Evolutionary conservation across 2,329 filamentous ascomycete genomes (phyloP).

Genomic region (Arthrobotrys musiformis): DNA sequence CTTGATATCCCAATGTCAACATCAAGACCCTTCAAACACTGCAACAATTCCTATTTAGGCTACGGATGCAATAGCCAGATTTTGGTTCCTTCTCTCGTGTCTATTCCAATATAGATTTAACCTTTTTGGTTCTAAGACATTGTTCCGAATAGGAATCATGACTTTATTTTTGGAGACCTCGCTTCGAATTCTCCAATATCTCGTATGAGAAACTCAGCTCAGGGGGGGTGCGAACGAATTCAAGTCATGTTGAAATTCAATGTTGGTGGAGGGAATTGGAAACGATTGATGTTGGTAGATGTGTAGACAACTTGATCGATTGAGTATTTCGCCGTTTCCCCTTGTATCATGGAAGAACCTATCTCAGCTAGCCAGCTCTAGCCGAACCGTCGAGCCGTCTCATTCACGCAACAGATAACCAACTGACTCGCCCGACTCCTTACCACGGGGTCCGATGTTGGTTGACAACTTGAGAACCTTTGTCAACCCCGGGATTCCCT

Average conservation of each 20-base stretch:
- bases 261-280: background rate
- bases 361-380: background rate
- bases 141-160: constrained; percentile 17
- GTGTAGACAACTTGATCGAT: constrained; percentile 20
- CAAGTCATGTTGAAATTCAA: constrained; percentile 9
- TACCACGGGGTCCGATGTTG: constrained; percentile 9
- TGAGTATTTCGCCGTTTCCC: background rate
- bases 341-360: constrained; percentile 29
- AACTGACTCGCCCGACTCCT: constrained; percentile 17
- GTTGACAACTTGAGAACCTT: constrained; percentile 6
- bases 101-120: constrained; percentile 2
- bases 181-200: background rate
- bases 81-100: background rate
- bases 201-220: background rate
- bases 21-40: background rate
- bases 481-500: background rate
- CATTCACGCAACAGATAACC: constrained; percentile 31
- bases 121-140: constrained; percentile 3
- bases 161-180: constrained; percentile 34
- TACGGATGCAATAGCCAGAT: constrained; percentile 31
- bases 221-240: background rate
- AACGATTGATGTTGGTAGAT: constrained; percentile 22
- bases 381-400: constrained; percentile 9
- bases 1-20: constrained; percentile 11
- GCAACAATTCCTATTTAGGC: constrained; percentile 13